These are phyloP conservation scores for Hyaloscypha finlandica DNA, from an alignment of 495 filamentous ascomycete genomes.

Conservation along the genomic window DNA sequence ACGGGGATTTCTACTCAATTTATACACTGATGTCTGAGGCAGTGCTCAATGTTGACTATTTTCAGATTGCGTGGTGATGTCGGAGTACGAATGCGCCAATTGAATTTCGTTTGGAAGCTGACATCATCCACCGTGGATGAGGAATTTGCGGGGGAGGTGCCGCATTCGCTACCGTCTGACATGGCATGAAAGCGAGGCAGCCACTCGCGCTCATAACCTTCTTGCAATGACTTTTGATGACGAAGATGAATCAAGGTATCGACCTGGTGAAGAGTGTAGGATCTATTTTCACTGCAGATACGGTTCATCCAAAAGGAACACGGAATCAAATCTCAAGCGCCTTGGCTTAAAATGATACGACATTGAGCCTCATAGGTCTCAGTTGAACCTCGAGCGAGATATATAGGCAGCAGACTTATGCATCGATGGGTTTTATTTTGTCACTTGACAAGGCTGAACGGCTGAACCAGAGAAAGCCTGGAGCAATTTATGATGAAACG, in stretches of 20 bases:
- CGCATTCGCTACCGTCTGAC: no score
- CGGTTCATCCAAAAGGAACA: neutral
- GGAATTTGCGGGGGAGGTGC: no score
- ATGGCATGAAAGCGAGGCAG: neutral
- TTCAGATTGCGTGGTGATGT: neutral
- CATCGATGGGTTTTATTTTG: neutral
- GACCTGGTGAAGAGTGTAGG: neutral
- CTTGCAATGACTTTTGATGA: neutral
- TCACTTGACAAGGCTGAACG: neutral
- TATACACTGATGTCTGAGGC: neutral
- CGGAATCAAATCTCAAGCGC: neutral
- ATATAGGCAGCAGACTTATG: neutral
- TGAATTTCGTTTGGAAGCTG: no score
- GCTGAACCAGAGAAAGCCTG: neutral
- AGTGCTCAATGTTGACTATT: neutral
- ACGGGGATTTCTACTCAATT: neutral
- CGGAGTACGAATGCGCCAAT: neutral
- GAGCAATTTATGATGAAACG: neutral
- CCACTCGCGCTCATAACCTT: neutral
- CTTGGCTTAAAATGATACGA: neutral
- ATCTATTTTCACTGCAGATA: neutral
- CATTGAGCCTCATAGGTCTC: neutral
- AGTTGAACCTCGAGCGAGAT: neutral
- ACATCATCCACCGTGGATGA: no score
- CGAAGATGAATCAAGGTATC: neutral